phyloP scores from a whole-genome alignment of 768 basidiomycete species.

The Termitomyces titanicus region DNA sequence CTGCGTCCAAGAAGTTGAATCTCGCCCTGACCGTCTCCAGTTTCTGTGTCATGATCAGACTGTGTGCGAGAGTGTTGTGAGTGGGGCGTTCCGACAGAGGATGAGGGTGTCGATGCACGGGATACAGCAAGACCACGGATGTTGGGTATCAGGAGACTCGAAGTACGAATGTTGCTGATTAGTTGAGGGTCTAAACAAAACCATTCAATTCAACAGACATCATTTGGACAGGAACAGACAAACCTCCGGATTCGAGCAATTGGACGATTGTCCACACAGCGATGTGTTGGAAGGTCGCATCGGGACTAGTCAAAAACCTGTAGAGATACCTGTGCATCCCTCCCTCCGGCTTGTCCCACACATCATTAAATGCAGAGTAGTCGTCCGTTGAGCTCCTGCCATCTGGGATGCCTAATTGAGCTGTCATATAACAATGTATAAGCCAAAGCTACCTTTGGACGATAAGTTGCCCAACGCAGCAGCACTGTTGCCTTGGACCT shows the following conservation, averaged over 20 bases:
- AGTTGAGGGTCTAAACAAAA: conserved; percentile 70
- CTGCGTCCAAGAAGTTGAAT: conserved; percentile 82
- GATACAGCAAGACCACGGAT: conserved; percentile 81
- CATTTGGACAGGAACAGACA: conserved; percentile 9
- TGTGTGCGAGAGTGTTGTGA: conserved; percentile 66
- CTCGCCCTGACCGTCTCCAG: conserved; percentile 87
- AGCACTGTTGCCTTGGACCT: conserved; percentile 98
- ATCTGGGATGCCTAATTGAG: conserved; percentile 40
- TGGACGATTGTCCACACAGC: conserved; percentile 99
- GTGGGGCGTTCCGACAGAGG: conserved; percentile 71
- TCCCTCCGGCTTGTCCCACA: conserved; percentile 97
- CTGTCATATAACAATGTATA: neutral
- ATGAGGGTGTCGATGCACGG: conserved; percentile 63
- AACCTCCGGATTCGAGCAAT: conserved; percentile 92
- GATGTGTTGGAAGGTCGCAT: conserved; percentile 99
- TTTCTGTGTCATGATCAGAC: conserved; percentile 80
- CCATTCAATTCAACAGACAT: neutral
- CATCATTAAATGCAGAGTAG: conserved; percentile 95
- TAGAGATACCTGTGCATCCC: conserved; percentile 95
- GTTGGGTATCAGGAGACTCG: conserved; percentile 75
- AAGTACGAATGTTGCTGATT: conserved; percentile 85
- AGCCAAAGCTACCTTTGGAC: conserved; percentile 70
- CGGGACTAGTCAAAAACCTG: conserved; percentile 88
- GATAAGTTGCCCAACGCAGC: conserved; percentile 97
- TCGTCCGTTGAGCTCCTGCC: conserved; percentile 77